phyloP scores from a whole-genome alignment of 129 eudicot species.

The Tanacetum coccineum region DNA sequence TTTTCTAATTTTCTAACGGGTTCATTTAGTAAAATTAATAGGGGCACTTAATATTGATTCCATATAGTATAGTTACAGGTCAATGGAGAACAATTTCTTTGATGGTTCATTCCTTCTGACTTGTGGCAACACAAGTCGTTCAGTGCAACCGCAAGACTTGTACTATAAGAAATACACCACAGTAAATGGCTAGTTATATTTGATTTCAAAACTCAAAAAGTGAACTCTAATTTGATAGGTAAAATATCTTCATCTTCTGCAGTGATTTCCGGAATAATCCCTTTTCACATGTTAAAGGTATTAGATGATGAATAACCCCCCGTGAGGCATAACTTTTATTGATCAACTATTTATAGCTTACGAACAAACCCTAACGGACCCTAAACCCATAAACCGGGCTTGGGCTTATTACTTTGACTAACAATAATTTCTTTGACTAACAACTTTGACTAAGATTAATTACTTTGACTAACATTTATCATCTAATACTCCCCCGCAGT shows the following conservation, averaged over 20 bases:
- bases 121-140: constrained; percentile 62
- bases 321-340: too few species aligned
- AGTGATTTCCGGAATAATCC: constrained; percentile 65
- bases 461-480: too few species aligned
- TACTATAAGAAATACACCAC: constrained; percentile 48
- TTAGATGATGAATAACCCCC: too few species aligned
- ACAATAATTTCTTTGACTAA: too few species aligned
- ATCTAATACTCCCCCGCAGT: too few species aligned
- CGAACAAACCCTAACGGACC: too few species aligned
- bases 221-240: background rate
- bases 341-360: too few species aligned
- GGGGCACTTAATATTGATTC: background rate
- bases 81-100: constrained; percentile 52
- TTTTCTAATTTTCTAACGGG: too few species aligned
- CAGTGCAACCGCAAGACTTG: constrained; percentile 47
- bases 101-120: constrained; percentile 58
- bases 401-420: too few species aligned
- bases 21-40: background rate
- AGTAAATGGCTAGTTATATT: background rate
- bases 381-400: too few species aligned
- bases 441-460: too few species aligned
- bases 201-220: constrained; percentile 4
- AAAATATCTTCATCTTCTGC: constrained; percentile 28
- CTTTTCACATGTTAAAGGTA: constrained; percentile 51
- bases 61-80: constrained; percentile 35